Conservation (phyloP, 768 basidiomycete species). For the Pleurotus giganteus region DNA sequence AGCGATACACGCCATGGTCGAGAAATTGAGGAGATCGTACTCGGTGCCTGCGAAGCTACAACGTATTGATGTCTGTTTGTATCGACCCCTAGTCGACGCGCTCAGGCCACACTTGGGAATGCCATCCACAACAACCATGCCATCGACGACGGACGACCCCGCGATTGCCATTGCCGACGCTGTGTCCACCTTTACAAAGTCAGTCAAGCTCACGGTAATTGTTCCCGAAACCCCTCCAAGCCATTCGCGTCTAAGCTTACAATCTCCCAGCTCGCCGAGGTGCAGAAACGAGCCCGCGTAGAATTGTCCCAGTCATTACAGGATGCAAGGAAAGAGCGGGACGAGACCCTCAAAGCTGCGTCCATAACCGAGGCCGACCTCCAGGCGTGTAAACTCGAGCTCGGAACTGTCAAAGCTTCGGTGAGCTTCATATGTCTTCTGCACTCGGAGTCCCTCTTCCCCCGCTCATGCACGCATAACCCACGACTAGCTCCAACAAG, state of each 20-base stretch:
- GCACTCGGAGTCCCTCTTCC: conserved; percentile 9
- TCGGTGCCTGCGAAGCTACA: not conserved
- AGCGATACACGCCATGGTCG: too few species aligned
- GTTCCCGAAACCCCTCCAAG: not conserved
- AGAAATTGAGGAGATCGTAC: too few species aligned
- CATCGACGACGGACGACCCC: conserved; percentile 11
- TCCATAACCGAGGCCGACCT: conserved; percentile 43
- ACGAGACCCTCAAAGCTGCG: conserved; percentile 43
- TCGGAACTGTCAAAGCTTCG: conserved; percentile 35
- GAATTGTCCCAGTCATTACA: conserved; percentile 49
- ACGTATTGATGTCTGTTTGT: not conserved
- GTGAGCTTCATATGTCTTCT: conserved; percentile 34
- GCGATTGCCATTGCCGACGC: conserved; percentile 20
- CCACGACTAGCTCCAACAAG: conserved; percentile 46
- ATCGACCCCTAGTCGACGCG: not conserved
- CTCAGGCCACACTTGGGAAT: not conserved
- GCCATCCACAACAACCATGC: not conserved
- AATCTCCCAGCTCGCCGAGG: conserved; percentile 43
- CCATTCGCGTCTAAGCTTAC: not conserved
- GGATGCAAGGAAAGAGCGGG: conserved; percentile 24
- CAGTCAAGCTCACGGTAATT: conserved; percentile 22
- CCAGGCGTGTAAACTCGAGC: conserved; percentile 47
- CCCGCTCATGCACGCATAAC: conserved; percentile 8
- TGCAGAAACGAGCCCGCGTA: conserved; percentile 53
- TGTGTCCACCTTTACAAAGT: conserved; percentile 21